These are phyloP conservation scores for Pleurotus eryngii DNA, from an alignment of 768 basidiomycete species.

Conservation along the genomic window DNA sequence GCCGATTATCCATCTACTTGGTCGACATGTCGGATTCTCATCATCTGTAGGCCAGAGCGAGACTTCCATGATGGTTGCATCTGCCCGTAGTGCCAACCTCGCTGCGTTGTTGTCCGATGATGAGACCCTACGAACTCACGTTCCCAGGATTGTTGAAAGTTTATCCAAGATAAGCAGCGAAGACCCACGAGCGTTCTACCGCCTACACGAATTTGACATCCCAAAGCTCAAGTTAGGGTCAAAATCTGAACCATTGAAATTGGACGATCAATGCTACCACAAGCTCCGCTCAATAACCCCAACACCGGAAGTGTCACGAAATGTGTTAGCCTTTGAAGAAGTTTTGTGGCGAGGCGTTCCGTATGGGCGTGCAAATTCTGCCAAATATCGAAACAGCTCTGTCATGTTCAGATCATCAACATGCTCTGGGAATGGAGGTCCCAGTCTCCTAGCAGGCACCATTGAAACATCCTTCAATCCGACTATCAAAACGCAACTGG, in stretches of 20 bases:
- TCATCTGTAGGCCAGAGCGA: constrained; percentile 12
- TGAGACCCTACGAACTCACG: not conserved
- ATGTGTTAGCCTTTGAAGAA: not conserved
- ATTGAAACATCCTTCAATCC: constrained; percentile 9
- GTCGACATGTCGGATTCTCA: not conserved
- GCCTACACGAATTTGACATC: constrained; percentile 8
- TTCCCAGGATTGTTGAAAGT: constrained; percentile 6
- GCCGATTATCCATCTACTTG: not conserved
- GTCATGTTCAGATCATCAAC: constrained; percentile 10
- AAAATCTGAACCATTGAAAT: not conserved
- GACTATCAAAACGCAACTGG: not conserved
- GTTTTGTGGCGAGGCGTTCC: constrained; percentile 10
- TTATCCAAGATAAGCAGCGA: constrained; percentile 12
- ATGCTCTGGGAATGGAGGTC: not conserved
- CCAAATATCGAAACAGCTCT: constrained; percentile 8
- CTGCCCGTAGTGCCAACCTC: constrained; percentile 12
- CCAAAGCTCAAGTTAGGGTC: not conserved
- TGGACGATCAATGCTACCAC: not conserved
- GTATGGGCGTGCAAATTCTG: constrained; percentile 9
- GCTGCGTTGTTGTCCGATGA: constrained; percentile 12
- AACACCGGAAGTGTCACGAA: not conserved
- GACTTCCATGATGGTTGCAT: constrained; percentile 11
- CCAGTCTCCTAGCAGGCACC: not conserved
- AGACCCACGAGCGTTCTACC: constrained; percentile 13
- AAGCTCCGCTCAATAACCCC: not conserved